Percentiles rank a stretch among this genome's conserved stretches.
These are phyloP conservation scores for Caloboletus inedulis DNA, from an alignment of 1,284 basidiomycete species.

Conservation along the genomic window DNA sequence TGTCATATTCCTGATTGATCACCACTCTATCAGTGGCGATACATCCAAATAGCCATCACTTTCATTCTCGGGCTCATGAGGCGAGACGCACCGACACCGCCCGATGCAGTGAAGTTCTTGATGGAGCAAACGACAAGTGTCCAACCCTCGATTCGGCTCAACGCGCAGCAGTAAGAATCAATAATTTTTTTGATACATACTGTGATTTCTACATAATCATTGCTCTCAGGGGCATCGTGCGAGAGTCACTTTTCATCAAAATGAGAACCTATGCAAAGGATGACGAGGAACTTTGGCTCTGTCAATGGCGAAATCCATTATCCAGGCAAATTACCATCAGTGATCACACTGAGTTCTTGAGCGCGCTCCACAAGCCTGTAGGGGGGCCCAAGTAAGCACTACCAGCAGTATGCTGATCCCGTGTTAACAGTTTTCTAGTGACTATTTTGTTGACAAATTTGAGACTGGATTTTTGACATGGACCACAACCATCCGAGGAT, in stretches of 20 bases:
- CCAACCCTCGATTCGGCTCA: constrained; percentile 75
- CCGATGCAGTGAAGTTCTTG: constrained; percentile 68
- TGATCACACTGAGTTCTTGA: constrained; percentile 48
- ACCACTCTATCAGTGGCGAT: constrained; percentile 71
- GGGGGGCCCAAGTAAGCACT: constrained; percentile 29
- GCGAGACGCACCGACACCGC: constrained; percentile 67
- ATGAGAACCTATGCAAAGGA: constrained; percentile 76
- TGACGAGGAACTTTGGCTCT: constrained; percentile 72
- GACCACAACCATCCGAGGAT: constrained; percentile 71
- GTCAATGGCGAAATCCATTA: constrained; percentile 78
- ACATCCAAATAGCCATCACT: constrained; percentile 74
- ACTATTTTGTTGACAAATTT: constrained; percentile 74
- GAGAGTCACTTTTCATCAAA: constrained; percentile 77
- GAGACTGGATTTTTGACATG: constrained; percentile 86
- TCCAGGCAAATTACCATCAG: constrained; percentile 51
- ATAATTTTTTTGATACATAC: constrained; percentile 13
- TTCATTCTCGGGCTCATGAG: constrained; percentile 74
- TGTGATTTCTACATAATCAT: constrained; percentile 14
- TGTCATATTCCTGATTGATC: background rate
- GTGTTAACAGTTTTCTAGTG: constrained; percentile 31
- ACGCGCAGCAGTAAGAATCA: constrained; percentile 60
- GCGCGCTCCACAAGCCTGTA: constrained; percentile 42
- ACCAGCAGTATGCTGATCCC: background rate
- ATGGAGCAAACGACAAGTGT: constrained; percentile 70
- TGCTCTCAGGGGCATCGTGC: constrained; percentile 62